Percentiles rank a stretch among this genome's conserved stretches.
Evolutionary conservation across 2,329 filamentous ascomycete species (phyloP).

Genomic region (Myotisia sp.): DNA sequence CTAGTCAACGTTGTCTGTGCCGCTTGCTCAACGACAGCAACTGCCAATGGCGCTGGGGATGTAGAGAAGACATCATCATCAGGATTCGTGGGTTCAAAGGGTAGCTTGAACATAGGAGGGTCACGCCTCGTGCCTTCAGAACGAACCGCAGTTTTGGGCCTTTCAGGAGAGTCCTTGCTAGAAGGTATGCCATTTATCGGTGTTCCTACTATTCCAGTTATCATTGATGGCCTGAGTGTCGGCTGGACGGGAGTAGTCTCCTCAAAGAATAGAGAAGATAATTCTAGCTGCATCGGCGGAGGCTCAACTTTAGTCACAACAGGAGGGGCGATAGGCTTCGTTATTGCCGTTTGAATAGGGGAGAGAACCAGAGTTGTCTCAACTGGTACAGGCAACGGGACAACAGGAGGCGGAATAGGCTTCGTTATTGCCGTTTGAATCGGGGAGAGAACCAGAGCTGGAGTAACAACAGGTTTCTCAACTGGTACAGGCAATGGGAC

Average conservation of each 20-base stretch:
- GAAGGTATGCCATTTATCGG: slow-evolving; percentile 14
- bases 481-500: too few relatives aligned
- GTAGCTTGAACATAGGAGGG: too few relatives aligned
- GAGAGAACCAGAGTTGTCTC: slow-evolving; percentile 8
- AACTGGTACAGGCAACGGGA: too few relatives aligned
- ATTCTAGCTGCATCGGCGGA: slow-evolving; percentile 12
- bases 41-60: slow-evolving; percentile 13
- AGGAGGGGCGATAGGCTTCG: slow-evolving; percentile 6
- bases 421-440: slow-evolving; percentile 9
- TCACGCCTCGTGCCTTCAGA: too few relatives aligned
- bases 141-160: slow-evolving; percentile 14
- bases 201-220: background rate
- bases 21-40: slow-evolving; percentile 50
- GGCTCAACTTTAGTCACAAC: slow-evolving; percentile 1
- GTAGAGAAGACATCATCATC: too few relatives aligned
- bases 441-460: slow-evolving; percentile 7
- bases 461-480: too few relatives aligned
- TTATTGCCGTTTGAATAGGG: slow-evolving; percentile 8
- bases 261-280: slow-evolving; percentile 21
- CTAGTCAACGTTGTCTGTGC: slow-evolving; percentile 77
- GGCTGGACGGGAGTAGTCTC: slow-evolving; percentile 9
- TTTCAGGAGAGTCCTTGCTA: slow-evolving; percentile 8
- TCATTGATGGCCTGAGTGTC: slow-evolving; percentile 7
- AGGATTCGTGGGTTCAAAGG: too few relatives aligned
- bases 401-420: slow-evolving; percentile 4